Evolutionary conservation across 495 filamentous ascomycete species (phyloP).

Genomic region (Aspergillus nidulans): DNA sequence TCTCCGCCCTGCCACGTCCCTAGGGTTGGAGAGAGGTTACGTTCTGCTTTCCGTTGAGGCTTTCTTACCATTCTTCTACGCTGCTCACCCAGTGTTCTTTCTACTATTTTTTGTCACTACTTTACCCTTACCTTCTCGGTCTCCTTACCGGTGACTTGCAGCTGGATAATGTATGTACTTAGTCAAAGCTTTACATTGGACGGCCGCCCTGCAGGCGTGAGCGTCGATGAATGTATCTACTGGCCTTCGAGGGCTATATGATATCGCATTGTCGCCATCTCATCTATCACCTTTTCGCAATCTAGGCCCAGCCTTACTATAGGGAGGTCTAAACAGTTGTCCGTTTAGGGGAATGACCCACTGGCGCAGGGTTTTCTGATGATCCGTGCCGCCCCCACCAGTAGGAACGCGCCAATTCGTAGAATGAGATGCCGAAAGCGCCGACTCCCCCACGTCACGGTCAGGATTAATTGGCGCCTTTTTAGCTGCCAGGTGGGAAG

Average conservation of each 20-base stretch:
- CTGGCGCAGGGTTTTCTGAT: constrained; percentile 13
- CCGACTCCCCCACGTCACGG: constrained; percentile 35
- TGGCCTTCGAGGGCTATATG: not conserved
- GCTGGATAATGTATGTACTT: constrained; percentile 47
- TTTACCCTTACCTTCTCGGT: constrained; percentile 25
- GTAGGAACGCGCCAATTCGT: constrained; percentile 23
- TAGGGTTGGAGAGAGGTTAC: constrained; percentile 36
- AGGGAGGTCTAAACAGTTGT: constrained; percentile 14
- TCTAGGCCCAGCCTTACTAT: not conserved
- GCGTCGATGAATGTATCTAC: constrained; percentile 15
- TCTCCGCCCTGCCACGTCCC: constrained; percentile 41
- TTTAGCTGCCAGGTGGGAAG: not conserved
- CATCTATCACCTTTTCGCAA: not conserved
- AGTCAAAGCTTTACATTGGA: constrained; percentile 31
- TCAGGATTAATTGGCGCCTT: constrained; percentile 13
- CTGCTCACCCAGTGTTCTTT: constrained; percentile 10
- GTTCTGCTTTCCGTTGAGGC: constrained; percentile 16
- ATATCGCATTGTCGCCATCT: not conserved
- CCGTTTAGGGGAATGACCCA: constrained; percentile 15
- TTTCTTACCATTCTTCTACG: constrained; percentile 12
- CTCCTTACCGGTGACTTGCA: constrained; percentile 30
- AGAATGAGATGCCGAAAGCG: constrained; percentile 32
- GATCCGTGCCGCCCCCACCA: constrained; percentile 26
- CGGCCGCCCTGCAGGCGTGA: constrained; percentile 6
- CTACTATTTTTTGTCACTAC: constrained; percentile 19